Conservation (phyloP, 768 basidiomycete species). For the Neoboletus brunneissimus region DNA sequence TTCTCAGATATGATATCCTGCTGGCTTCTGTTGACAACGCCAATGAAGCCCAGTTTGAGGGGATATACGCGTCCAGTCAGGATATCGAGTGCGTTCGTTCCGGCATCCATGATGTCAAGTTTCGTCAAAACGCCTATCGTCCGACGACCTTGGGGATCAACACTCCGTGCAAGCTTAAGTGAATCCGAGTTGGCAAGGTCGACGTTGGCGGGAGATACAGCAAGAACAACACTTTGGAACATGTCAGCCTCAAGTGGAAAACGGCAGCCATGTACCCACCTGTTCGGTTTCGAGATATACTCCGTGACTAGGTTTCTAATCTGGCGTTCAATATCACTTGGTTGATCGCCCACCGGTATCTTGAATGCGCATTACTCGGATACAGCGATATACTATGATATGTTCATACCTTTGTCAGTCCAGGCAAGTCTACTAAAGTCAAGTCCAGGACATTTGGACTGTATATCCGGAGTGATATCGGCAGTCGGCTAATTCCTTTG, state of each 20-base stretch:
- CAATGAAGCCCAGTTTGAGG: conserved; percentile 96
- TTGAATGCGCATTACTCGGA: conserved; percentile 29
- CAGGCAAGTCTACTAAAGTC: conserved; percentile 94
- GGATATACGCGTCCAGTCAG: conserved; percentile 97
- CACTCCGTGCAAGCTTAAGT: conserved; percentile 90
- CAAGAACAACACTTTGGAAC: conserved; percentile 78
- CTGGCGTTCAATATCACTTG: conserved; percentile 95
- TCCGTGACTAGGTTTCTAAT: conserved; percentile 93
- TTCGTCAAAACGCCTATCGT: conserved; percentile 98
- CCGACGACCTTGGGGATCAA: conserved; percentile 93
- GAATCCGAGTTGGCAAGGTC: conserved; percentile 99
- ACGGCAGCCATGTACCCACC: conserved; percentile 45
- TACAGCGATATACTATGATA: not conserved
- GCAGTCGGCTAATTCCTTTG: conserved; percentile 95
- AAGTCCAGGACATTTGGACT: conserved; percentile 94
- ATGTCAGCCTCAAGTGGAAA: conserved; percentile 6
- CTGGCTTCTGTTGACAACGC: conserved; percentile 96
- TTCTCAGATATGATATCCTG: conserved; percentile 92
- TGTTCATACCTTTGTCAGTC: conserved; percentile 84
- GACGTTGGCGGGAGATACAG: conserved; percentile 96
- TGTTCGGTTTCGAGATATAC: conserved; percentile 95
- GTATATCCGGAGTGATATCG: conserved; percentile 93
- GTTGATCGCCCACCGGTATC: conserved; percentile 97
- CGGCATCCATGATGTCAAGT: conserved; percentile 98
- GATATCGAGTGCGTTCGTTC: conserved; percentile 95